Base-by-base conservation (phyloP, 805 yeast species). In the Clavispora asparagi region DNA sequence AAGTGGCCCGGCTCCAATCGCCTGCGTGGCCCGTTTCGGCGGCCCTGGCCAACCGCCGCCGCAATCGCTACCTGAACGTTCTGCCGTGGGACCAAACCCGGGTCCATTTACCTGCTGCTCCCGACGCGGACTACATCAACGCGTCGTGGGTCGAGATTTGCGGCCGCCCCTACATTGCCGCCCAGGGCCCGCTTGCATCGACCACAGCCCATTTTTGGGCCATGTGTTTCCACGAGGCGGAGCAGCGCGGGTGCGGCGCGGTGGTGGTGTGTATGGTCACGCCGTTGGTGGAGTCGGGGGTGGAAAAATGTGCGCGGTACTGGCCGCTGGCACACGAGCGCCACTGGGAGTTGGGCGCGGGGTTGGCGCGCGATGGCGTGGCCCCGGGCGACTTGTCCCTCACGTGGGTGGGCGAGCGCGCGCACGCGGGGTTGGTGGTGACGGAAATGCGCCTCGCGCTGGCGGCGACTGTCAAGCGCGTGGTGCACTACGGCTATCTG, bases 121-220 rank as follows among this genome's bases (percentile, higher is more conserved):
- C 10, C 2, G 30, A 17, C 13, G 47, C 42, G 14, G 73, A 71
- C 51, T 71, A 70, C 50, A 67, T 69, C 32, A 71, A 71, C 52
- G 77, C 77, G 10, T 68, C 73, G 25, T 57, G 61, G 43, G 58
- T 70, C 23, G 38, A 45, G 2, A 47, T 69, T 17, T 50, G 40
- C 26, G 17, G 49, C 30, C 41, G 29, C 33, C 40, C 50, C n/a
- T 85, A 82, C 59, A 87, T 91, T 56, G 97, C 96, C 0, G 78
- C 95, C 1, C 97, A 92, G 63, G 99, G 97, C 2, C 99, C 99
- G 2, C 64, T 87, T 48, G 62, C 61, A 2, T 75, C 76, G 33
- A 92, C 98, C 0, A 74, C 83, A 25, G 82, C 81, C 17, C 96
- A 92, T 62, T 91, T 92, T 58, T 90, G 95, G 85, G 17, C 74